Evolutionary conservation across 768 basidiomycete genomes (phyloP), one percentile per base, ranked within the genome.

Genomic region (Amanita subjunquillea): DNA sequence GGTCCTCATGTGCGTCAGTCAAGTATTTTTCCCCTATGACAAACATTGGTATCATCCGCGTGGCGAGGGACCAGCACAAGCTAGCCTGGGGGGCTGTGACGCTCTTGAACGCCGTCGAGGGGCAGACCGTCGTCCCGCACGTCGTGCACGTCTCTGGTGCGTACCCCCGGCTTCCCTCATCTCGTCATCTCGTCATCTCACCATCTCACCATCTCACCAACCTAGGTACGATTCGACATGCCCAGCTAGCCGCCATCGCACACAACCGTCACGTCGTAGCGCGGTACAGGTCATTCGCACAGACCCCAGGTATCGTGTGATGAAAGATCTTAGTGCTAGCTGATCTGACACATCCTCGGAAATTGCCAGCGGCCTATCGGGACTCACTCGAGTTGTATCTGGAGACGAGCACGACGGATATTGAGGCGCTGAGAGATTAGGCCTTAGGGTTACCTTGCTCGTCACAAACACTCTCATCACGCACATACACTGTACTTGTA

Each of bases 21-120:
- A 91, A 92, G 65, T 94, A 94, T 60, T 89, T 83, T 58, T 93
- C 91, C 0, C 85, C 90, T 0, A 76, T 76, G 12, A 94, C 91
- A 2, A 82, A 84, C 56, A 72, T 93, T 0, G 89, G 85, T 59
- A 92, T 95, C 61, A 78, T 94, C 40, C 85, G 91, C 40, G 87
- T 92, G 27, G 85, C 85, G 29, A 73, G 92, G 50, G 88, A 90
- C 48, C 87, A 88, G 54, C 82, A 90, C 61, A 77, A 75, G 3
- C 77, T 86, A 34, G 85, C 87, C 0, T 90, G 88, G 87, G 90
- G 80, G 0, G 87, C 82, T 0, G 60, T 91, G 17, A 88, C 87
- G 0, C 68, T 93, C 13, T 62, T 95, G 44, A 78, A 80, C 0
- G 60, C 69, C 3, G 74, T 93, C 38, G 79, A 85, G 6, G 78